phyloP scores from a whole-genome alignment of 306 rosid species.

The Prunus kanzakura region DNA sequence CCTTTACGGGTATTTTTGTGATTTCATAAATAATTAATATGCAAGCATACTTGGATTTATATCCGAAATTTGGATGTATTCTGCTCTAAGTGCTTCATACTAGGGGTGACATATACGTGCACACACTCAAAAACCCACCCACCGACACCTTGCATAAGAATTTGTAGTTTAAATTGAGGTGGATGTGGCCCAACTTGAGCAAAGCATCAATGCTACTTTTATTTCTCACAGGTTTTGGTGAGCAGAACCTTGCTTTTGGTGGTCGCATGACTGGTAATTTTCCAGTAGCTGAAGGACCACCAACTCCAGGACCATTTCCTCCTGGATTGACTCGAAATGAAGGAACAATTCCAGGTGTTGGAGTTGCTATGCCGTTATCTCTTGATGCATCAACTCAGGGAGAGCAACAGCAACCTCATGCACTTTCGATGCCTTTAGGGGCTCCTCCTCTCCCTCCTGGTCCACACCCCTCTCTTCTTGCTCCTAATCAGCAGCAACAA shows the following conservation, averaged over 20 bases:
- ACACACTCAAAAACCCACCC: neutral
- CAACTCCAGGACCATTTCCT: slow-evolving; percentile 87
- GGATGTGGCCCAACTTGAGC: neutral
- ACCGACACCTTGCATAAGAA: neutral
- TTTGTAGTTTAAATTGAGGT: slow-evolving; percentile 1
- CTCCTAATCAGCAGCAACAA: slow-evolving; percentile 76
- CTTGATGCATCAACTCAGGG: slow-evolving; percentile 69
- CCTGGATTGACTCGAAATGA: slow-evolving; percentile 88
- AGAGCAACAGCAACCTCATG: slow-evolving; percentile 78
- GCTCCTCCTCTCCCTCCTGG: slow-evolving; percentile 99
- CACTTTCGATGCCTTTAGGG: slow-evolving; percentile 62
- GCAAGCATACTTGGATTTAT: neutral
- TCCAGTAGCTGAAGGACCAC: slow-evolving; percentile 71
- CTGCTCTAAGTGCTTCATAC: neutral
- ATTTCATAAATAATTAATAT: neutral
- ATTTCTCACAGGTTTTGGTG: slow-evolving; percentile 68
- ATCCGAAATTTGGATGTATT: neutral
- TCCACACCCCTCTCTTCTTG: slow-evolving; percentile 96
- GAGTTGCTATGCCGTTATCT: slow-evolving; percentile 87
- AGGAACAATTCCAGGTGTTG: slow-evolving; percentile 97
- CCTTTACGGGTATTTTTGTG: neutral
- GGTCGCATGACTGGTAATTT: slow-evolving; percentile 70
- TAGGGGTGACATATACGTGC: neutral
- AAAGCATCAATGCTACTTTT: neutral
- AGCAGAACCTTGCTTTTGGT: slow-evolving; percentile 64